Evolutionary conservation across 805 yeast species (phyloP).

Genomic region (Starmerella roubikii): DNA sequence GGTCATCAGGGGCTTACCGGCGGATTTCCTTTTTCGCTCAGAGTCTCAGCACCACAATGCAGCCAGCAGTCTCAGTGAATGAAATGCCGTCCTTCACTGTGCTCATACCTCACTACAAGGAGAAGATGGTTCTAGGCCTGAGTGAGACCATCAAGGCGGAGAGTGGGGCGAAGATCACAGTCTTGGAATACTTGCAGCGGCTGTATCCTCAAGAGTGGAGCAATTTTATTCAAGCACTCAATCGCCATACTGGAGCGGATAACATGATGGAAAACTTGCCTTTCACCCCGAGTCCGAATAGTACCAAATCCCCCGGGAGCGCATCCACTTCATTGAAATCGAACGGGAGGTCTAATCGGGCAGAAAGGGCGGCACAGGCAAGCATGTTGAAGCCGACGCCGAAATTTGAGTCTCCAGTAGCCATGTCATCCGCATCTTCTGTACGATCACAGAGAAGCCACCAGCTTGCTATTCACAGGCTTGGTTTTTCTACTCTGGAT

Average conservation of each 20-base stretch:
- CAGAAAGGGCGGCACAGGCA: no score
- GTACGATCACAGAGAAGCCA: neutral
- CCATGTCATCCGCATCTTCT: no score
- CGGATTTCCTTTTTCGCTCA: slow-evolving; percentile 83
- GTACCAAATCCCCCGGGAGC: no score
- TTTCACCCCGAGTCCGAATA: no score
- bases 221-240: slow-evolving; percentile 51
- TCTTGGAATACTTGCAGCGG: slow-evolving; percentile 66
- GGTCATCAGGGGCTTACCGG: slow-evolving; percentile 50
- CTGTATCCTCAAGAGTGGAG: slow-evolving; percentile 70
- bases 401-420: no score
- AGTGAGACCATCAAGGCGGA: slow-evolving; percentile 64
- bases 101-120: slow-evolving; percentile 74
- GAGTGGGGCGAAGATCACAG: slow-evolving; percentile 49
- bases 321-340: no score
- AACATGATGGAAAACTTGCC: neutral
- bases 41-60: slow-evolving; percentile 73
- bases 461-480: slow-evolving; percentile 8
- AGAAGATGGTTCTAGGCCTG: slow-evolving; percentile 61
- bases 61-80: slow-evolving; percentile 50
- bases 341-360: no score
- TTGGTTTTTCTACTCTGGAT: slow-evolving; percentile 18
- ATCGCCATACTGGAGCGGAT: neutral
- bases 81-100: slow-evolving; percentile 76
- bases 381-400: no score